Conservation (phyloP, 2,329 filamentous ascomycete species). For the Xylaria multiplex region DNA sequence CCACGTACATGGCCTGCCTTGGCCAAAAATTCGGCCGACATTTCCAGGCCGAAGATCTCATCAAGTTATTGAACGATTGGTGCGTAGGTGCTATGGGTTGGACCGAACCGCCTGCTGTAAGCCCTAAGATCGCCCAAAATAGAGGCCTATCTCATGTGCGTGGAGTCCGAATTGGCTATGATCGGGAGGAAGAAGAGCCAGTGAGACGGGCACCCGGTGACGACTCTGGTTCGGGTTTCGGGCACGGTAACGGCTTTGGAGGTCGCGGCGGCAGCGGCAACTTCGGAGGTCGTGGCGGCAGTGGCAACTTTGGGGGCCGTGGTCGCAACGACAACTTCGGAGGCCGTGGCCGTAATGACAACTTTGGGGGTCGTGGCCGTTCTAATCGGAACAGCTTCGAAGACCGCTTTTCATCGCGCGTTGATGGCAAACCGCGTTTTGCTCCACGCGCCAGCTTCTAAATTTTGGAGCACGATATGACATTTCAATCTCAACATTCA, state of each 20-base stretch:
- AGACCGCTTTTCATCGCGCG: conserved; percentile 12
- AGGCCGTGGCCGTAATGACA: neutral
- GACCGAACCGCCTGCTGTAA: conserved; percentile 57
- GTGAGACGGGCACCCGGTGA: neutral
- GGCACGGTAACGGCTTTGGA: neutral
- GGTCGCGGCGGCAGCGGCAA: no score
- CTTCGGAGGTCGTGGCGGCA: no score
- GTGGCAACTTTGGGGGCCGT: no score
- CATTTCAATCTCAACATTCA: conserved; percentile 17
- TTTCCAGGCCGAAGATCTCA: conserved; percentile 49
- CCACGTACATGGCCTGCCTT: conserved; percentile 67
- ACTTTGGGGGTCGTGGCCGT: neutral
- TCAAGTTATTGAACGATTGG: conserved; percentile 66
- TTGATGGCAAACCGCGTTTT: neutral
- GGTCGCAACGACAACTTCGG: neutral
- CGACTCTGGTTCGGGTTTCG: neutral
- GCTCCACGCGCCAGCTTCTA: conserved; percentile 21
- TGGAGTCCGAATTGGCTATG: conserved; percentile 44
- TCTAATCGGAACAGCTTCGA: conserved; percentile 13
- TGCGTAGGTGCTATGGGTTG: conserved; percentile 62
- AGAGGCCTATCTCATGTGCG: conserved; percentile 44
- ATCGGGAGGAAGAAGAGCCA: conserved; percentile 24
- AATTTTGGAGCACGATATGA: conserved; percentile 4
- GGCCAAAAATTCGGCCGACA: conserved; percentile 59
- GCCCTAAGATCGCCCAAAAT: conserved; percentile 37